These are phyloP conservation scores for Silene coronaria DNA, from an alignment of 179 eudicot species.

Conservation along the genomic window DNA sequence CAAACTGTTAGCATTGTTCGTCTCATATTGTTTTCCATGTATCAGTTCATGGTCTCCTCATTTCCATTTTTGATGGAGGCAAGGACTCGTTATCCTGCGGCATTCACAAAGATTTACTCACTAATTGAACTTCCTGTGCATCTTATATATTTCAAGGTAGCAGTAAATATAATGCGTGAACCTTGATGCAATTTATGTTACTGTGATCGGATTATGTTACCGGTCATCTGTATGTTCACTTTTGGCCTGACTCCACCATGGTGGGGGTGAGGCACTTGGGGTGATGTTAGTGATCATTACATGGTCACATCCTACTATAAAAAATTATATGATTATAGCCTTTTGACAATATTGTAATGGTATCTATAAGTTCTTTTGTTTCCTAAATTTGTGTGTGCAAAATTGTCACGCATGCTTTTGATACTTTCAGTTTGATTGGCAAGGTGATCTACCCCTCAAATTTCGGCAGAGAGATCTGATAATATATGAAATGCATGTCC, in stretches of 20 bases:
- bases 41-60: not conserved
- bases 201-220: not conserved
- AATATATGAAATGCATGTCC: conserved; percentile 94
- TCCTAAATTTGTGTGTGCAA: not conserved
- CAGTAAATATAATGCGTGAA: not conserved
- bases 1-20: not conserved
- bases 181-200: not conserved
- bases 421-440: conserved; percentile 81
- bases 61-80: not conserved
- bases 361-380: not conserved
- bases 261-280: not conserved
- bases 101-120: not conserved
- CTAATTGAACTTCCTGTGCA: not conserved
- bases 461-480: conserved; percentile 69
- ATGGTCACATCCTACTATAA: not conserved
- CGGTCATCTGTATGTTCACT: not conserved
- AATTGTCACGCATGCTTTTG: conserved; percentile 7
- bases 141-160: not conserved
- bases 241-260: not conserved
- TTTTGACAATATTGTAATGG: not conserved
- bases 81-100: not conserved
- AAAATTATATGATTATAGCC: not conserved
- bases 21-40: not conserved
- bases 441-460: conserved; percentile 84
- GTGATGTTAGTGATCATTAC: not conserved